Percentiles rank a stretch among this genome's conserved stretches.
Evolutionary conservation across 2,329 filamentous ascomycete species (phyloP).

Genomic region (Alternaria sp.): DNA sequence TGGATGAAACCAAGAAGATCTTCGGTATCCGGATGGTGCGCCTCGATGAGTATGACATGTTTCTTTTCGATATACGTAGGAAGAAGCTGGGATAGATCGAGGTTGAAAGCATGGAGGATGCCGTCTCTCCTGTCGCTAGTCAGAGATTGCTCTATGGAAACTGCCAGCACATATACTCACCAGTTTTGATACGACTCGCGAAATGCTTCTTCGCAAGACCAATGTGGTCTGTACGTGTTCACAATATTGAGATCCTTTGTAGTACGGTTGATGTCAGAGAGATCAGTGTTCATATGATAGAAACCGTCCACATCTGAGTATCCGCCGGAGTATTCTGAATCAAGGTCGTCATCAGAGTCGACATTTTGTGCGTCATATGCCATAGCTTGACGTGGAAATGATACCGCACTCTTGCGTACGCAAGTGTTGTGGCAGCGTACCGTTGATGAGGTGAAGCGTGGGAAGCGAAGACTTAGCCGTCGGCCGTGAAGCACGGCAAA

Average conservation of each 20-base stretch:
- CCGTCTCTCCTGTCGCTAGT: constrained; percentile 11
- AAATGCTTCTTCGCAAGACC: background rate
- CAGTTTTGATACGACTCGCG: background rate
- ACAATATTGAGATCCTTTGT: background rate
- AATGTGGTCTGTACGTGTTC: background rate
- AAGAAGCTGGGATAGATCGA: constrained; percentile 3
- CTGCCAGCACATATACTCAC: background rate
- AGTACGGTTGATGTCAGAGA: background rate
- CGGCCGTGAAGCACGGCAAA: too few relatives aligned
- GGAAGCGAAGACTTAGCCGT: too few relatives aligned
- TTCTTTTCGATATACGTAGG: constrained; percentile 1
- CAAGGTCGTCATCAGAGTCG: too few relatives aligned
- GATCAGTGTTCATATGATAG: background rate
- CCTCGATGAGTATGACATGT: background rate
- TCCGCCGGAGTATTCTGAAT: too few relatives aligned
- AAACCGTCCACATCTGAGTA: too few relatives aligned
- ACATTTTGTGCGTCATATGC: too few relatives aligned
- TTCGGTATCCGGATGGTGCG: background rate
- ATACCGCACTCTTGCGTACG: too few relatives aligned
- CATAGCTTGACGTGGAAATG: too few relatives aligned
- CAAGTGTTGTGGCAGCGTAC: too few relatives aligned
- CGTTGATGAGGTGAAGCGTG: too few relatives aligned
- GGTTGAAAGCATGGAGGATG: constrained; percentile 12
- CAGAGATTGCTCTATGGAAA: background rate
- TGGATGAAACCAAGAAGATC: constrained; percentile 18